phyloP scores from a whole-genome alignment of 305 asterid genomes.

The Rubia peregrina region DNA sequence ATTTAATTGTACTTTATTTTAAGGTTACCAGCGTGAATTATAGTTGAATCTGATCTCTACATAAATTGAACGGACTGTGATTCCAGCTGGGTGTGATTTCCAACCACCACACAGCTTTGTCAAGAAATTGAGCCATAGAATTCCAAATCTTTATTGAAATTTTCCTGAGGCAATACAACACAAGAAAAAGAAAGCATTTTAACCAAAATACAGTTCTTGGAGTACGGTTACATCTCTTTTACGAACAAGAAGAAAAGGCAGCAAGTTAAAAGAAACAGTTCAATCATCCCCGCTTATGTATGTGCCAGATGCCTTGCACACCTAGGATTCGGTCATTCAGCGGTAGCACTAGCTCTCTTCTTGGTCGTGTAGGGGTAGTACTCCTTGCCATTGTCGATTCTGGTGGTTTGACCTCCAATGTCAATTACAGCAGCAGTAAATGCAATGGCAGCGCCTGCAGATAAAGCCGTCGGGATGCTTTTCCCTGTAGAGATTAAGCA shows the following conservation, averaged over 20 bases:
- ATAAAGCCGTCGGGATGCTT: constrained; percentile 69
- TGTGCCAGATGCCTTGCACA: neutral
- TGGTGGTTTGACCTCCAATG: constrained; percentile 69
- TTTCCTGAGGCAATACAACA: constrained; percentile 4
- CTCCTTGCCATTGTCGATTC: constrained; percentile 75
- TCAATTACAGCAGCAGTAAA: constrained; percentile 66
- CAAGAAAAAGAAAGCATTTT: constrained; percentile 5
- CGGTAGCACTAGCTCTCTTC: constrained; percentile 53
- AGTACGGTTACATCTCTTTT: constrained; percentile 7
- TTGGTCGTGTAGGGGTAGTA: constrained; percentile 73
- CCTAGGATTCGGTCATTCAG: constrained; percentile 24
- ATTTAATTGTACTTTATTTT: too few relatives aligned
- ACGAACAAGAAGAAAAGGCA: constrained; percentile 7
- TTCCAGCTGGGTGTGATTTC: neutral
- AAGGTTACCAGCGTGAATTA: neutral
- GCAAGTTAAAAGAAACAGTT: constrained; percentile 8
- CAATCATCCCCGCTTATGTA: constrained; percentile 13
- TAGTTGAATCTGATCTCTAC: neutral
- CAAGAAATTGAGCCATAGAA: neutral
- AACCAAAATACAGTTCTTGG: neutral
- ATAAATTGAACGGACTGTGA: neutral
- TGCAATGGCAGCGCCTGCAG: constrained; percentile 90
- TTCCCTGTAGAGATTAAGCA: constrained; percentile 42
- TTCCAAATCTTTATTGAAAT: constrained; percentile 16
- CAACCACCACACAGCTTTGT: neutral